These are phyloP conservation scores for Monilinia fructicola DNA, from an alignment of 2,329 filamentous ascomycete genomes.

Conservation along the genomic window DNA sequence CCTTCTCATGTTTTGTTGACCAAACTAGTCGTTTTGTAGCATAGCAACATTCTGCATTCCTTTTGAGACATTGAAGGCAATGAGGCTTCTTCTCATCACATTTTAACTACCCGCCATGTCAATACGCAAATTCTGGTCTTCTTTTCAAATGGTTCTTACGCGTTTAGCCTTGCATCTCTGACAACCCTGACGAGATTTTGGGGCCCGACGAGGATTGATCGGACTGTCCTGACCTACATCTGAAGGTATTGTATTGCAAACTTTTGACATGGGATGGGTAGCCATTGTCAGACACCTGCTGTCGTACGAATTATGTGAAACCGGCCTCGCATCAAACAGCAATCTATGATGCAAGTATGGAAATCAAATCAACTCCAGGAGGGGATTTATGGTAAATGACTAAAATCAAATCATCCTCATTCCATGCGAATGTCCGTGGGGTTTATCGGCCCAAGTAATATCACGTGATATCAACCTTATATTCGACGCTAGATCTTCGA, in stretches of 20 bases:
- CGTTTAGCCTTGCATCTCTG: constrained; percentile 37
- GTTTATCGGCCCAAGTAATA: too few species aligned
- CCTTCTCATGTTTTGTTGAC: constrained; percentile 40
- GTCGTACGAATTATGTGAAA: not conserved
- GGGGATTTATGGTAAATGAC: not conserved
- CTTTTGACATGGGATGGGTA: not conserved
- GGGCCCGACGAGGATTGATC: constrained; percentile 34
- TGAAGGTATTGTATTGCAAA: not conserved
- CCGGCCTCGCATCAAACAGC: not conserved
- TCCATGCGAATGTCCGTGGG: too few species aligned
- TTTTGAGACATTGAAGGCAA: constrained; percentile 35
- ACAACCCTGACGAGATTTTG: constrained; percentile 37
- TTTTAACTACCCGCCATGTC: constrained; percentile 33
- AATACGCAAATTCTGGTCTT: constrained; percentile 8
- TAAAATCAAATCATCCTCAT: not conserved
- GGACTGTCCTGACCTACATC: not conserved
- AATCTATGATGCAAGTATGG: not conserved
- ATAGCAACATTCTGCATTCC: constrained; percentile 35
- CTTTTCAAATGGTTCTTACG: constrained; percentile 26
- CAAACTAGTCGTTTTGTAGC: constrained; percentile 34
- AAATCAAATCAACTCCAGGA: too few species aligned
- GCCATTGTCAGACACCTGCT: not conserved
- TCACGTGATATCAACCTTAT: too few species aligned
- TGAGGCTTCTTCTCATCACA: constrained; percentile 38
- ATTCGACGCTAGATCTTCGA: too few species aligned